phyloP scores from a whole-genome alignment of 1,139 yeast genomes.

The Protomyces inundatus region DNA sequence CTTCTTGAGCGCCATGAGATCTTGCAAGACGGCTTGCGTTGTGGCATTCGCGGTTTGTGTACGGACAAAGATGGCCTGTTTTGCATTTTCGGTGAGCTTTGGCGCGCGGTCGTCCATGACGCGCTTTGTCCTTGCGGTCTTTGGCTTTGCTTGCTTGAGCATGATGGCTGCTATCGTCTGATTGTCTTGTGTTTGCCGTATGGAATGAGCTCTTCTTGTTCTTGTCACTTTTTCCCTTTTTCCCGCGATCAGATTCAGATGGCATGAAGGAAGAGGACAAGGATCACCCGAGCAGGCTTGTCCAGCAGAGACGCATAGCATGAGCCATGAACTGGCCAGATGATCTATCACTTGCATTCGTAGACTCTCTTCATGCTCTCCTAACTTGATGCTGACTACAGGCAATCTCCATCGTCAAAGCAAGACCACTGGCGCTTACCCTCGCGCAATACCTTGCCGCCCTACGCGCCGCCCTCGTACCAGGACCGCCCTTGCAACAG shows the following conservation, averaged over 20 bases:
- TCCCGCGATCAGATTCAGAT: not conserved
- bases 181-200: not conserved
- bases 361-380: not conserved
- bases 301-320: not conserved
- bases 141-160: slow-evolving; percentile 51
- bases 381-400: not conserved
- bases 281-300: not conserved
- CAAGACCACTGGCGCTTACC: not conserved
- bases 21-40: slow-evolving; percentile 84
- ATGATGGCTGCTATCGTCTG: not conserved
- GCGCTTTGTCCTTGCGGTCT: slow-evolving; percentile 93
- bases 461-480: not conserved
- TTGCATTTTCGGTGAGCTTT: slow-evolving; percentile 81
- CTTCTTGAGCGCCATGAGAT: slow-evolving; percentile 82
- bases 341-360: not conserved
- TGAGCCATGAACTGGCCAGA: not conserved
- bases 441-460: not conserved
- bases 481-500: not conserved
- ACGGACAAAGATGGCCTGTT: slow-evolving; percentile 84
- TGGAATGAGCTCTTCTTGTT: not conserved
- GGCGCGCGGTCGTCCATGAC: slow-evolving; percentile 86
- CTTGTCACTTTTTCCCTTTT: not conserved
- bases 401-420: not conserved
- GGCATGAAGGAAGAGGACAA: not conserved
- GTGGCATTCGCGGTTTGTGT: slow-evolving; percentile 77